Conservation (phyloP, 1,284 basidiomycete genomes). For the Apiotrichum mycotoxinovorans region DNA sequence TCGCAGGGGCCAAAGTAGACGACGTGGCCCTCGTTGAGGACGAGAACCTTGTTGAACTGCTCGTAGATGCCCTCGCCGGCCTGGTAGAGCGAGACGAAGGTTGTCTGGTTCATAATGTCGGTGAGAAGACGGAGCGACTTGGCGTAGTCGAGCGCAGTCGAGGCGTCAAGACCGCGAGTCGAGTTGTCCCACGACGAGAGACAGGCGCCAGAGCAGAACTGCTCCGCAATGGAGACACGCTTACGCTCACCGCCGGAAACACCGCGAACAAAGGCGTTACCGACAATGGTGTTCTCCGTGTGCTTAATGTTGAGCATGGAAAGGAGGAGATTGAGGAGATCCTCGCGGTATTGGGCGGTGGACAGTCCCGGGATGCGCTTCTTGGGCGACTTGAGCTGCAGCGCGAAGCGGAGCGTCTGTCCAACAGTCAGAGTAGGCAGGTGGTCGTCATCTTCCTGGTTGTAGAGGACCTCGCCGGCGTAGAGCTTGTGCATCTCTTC, state of each 20-base stretch:
- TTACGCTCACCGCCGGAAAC: constrained; percentile 51
- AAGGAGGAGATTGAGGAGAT: constrained; percentile 56
- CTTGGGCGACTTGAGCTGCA: constrained; percentile 56
- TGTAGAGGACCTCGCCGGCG: constrained; percentile 65
- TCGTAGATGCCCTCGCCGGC: constrained; percentile 64
- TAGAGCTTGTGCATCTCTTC: constrained; percentile 54
- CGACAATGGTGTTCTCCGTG: constrained; percentile 58
- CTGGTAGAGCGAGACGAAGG: constrained; percentile 57
- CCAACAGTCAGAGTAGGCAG: constrained; percentile 61
- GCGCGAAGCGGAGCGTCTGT: constrained; percentile 58
- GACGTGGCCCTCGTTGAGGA: constrained; percentile 54
- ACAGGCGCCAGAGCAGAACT: constrained; percentile 52
- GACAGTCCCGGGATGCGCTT: constrained; percentile 55
- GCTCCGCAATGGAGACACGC: constrained; percentile 61
- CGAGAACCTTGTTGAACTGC: constrained; percentile 67
- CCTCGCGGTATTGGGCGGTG: constrained; percentile 53
- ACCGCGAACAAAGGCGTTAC: constrained; percentile 52
- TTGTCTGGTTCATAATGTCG: constrained; percentile 53
- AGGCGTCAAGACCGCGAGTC: constrained; percentile 54
- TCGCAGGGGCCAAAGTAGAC: constrained; percentile 57
- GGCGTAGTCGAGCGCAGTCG: constrained; percentile 59
- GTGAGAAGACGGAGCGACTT: constrained; percentile 58
- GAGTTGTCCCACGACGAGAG: constrained; percentile 56
- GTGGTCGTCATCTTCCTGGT: constrained; percentile 64
- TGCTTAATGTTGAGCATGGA: constrained; percentile 62